phyloP scores from a whole-genome alignment of 192 early-diverging fungal species.

The Coemansia sp. region DNA sequence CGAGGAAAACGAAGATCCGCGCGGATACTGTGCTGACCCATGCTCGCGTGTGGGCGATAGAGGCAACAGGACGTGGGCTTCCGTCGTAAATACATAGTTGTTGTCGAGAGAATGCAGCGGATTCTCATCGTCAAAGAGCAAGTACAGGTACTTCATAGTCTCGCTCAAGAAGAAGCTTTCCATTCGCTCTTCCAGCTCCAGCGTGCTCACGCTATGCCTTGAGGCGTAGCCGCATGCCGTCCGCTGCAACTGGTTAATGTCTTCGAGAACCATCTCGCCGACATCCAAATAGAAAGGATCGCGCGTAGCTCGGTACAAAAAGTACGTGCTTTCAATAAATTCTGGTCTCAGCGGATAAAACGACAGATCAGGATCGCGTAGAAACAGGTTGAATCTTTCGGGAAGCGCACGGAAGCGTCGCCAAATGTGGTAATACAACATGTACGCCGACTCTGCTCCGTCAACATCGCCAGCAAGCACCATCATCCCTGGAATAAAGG shows the following conservation, averaged over 20 bases:
- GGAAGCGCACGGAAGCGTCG: conserved; percentile 78
- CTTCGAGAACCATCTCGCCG: conserved; percentile 81
- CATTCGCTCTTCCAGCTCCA: conserved; percentile 79
- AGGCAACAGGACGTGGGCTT: conserved; percentile 46
- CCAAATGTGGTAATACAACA: conserved; percentile 88
- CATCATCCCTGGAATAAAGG: conserved; percentile 91
- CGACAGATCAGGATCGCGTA: conserved; percentile 60
- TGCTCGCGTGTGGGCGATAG: conserved; percentile 19
- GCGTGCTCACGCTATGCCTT: conserved; percentile 62
- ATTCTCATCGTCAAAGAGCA: conserved; percentile 86
- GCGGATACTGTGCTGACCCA: conserved; percentile 35
- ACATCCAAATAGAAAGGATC: conserved; percentile 90
- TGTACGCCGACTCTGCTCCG: conserved; percentile 77
- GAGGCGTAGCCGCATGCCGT: conserved; percentile 81
- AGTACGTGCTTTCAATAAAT: conserved; percentile 91
- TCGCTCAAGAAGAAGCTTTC: conserved; percentile 93
- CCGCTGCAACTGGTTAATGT: conserved; percentile 69
- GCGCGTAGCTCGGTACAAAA: conserved; percentile 84
- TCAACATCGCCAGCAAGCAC: conserved; percentile 85
- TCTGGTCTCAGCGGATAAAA: conserved; percentile 91
- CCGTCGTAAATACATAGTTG: conserved; percentile 90
- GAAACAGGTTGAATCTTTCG: conserved; percentile 79
- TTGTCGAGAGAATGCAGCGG: conserved; percentile 65
- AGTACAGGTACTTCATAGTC: conserved; percentile 94
- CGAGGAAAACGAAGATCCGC: conserved; percentile 24